A percentile compares a stretch with the other conserved stretches of the same genome.
Evolutionary conservation across 2,329 filamentous ascomycete genomes (phyloP).

Genomic region (Davidsoniella australis): DNA sequence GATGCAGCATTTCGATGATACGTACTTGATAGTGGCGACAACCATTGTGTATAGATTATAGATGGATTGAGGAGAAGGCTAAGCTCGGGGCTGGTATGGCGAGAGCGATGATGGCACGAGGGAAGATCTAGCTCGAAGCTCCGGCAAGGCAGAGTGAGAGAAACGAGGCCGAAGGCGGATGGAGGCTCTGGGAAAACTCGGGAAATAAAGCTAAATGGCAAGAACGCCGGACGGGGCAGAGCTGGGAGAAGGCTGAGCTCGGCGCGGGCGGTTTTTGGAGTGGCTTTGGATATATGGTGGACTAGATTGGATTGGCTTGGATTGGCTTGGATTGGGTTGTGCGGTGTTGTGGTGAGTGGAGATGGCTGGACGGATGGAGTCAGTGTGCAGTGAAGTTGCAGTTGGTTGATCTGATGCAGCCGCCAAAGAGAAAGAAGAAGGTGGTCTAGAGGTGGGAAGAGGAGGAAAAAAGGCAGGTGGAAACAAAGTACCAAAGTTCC

Average conservation of each 20-base stretch:
- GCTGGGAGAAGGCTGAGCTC: too few relatives aligned
- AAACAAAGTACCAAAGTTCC: not conserved
- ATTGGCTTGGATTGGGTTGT: not conserved
- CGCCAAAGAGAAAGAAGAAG: not conserved
- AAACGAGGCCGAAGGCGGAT: not conserved
- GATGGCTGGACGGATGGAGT: not conserved
- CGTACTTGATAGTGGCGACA: slow-evolving; percentile 49
- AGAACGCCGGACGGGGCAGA: too few relatives aligned
- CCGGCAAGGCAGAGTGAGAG: not conserved
- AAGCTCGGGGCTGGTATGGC: not conserved
- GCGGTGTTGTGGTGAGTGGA: not conserved
- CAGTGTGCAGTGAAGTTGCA: not conserved
- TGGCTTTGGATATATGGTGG: not conserved
- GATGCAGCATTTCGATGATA: slow-evolving; percentile 8
- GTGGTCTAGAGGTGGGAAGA: not conserved
- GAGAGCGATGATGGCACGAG: not conserved
- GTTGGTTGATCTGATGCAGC: not conserved
- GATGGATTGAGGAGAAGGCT: too few relatives aligned
- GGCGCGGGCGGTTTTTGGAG: not conserved
- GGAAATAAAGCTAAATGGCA: not conserved
- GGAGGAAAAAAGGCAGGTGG: not conserved
- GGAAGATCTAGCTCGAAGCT: not conserved
- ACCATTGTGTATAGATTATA: slow-evolving; percentile 29
- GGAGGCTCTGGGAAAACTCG: not conserved
- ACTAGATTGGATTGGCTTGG: not conserved